Conservation (phyloP, 2,329 filamentous ascomycete species). For the Rasamsonia emersonii region DNA sequence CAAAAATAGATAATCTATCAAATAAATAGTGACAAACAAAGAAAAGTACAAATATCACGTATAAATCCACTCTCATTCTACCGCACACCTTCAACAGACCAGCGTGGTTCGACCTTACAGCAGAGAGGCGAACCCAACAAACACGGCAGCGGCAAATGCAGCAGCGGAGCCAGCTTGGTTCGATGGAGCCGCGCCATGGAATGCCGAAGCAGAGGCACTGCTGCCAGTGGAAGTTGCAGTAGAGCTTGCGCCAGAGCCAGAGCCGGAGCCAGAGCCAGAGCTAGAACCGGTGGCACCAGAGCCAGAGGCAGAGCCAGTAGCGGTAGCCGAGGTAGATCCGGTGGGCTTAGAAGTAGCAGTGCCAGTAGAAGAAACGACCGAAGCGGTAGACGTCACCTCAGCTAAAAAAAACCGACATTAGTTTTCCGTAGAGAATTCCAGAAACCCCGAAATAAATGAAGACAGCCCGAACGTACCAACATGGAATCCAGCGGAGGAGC, state of each 20-base stretch:
- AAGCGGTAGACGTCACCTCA: conserved; percentile 11
- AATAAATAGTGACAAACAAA: no score
- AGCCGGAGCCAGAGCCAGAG: conserved; percentile 12
- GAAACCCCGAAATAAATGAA: conserved; percentile 1
- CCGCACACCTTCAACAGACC: no score
- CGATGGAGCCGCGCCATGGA: conserved; percentile 16
- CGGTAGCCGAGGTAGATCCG: conserved; percentile 8
- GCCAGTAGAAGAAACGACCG: conserved; percentile 13
- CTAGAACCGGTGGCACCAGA: conserved; percentile 9
- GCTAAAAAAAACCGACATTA: not conserved
- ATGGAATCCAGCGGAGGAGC: conserved; percentile 30
- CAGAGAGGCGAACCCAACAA: conserved; percentile 31
- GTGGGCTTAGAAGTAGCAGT: conserved; percentile 9
- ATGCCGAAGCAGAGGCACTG: conserved; percentile 2
- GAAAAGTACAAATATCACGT: no score
- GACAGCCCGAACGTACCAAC: conserved; percentile 30
- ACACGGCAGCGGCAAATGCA: conserved; percentile 31
- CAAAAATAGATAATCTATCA: no score
- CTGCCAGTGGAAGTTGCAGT: conserved; percentile 13
- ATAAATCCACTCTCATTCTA: no score
- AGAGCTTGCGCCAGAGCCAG: conserved; percentile 14
- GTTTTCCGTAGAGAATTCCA: conserved; percentile 1
- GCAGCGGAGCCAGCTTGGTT: conserved; percentile 27
- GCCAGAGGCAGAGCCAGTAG: conserved; percentile 3
- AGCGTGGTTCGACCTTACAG: no score